Conservation (phyloP, 176 grass and related monocot genomes). For the Olyra latifolia region DNA sequence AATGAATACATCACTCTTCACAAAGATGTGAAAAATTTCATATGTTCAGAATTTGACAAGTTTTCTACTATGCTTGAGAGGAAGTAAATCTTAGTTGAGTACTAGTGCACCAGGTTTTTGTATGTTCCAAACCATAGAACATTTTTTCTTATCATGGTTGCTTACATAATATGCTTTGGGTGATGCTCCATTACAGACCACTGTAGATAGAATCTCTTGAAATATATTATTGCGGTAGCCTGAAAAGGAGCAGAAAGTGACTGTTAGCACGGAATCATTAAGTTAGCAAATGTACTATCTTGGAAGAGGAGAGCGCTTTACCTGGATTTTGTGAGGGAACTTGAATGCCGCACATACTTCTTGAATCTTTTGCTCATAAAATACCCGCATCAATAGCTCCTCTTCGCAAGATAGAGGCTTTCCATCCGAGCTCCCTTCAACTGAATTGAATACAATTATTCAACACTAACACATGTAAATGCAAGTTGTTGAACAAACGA, state of each 20-base stretch:
- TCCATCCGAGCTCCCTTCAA: conserved; percentile 42
- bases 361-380: conserved; percentile 99
- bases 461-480: conserved; percentile 17
- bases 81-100: not conserved
- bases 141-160: not conserved
- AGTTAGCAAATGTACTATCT: not conserved
- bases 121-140: not conserved
- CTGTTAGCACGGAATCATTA: conserved; percentile 8
- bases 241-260: conserved; percentile 33
- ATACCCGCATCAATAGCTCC: conserved; percentile 73
- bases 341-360: conserved; percentile 95
- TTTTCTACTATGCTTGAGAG: not conserved
- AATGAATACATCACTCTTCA: not conserved
- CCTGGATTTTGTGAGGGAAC: conserved; percentile 96
- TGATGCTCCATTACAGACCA: conserved; percentile 99
- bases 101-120: conserved; percentile 1
- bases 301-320: conserved; percentile 30
- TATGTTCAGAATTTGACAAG: not conserved
- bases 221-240: conserved; percentile 96
- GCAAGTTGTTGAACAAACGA: not conserved
- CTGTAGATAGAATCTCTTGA: conserved; percentile 95
- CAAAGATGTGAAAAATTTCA: not conserved
- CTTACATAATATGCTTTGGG: conserved; percentile 98
- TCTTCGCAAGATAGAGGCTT: conserved; percentile 84
- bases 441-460: conserved; percentile 32